Evolutionary conservation across 805 yeast species (phyloP), one percentile per base, ranked within the genome.

Genomic region (Saccharomycopsis lassenensis): DNA sequence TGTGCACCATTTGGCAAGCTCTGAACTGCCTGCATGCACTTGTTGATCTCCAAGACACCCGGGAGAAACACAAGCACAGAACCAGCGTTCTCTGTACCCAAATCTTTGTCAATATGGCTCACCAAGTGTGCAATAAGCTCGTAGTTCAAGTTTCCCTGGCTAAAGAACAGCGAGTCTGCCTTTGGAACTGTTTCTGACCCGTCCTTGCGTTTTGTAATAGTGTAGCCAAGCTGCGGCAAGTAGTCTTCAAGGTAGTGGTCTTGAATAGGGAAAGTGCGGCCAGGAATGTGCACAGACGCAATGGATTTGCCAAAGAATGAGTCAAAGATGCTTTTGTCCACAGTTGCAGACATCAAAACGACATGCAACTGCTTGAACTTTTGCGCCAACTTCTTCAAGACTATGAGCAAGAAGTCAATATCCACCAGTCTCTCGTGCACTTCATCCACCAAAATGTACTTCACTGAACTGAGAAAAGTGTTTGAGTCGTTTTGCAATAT

Each of bases 351-450:
- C 96, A 91, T 89, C 34, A 91, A 63, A 7, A 89, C 67, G 22
- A 89, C 63, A 48, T 74, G 80, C 40, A 87, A 52, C 1, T 72
- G 66, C 0, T 71, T 69, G 36, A 58, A 66, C 33, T 62, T 65
- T 7, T 57, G 50, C 45, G 77, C 48, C 4, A 85, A 58, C 25
- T 67, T 67, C 48, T 83, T 86, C 43, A 89, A 60, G 32, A 89
- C 67, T 35, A 86, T 83, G 35, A 89, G 61, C 25, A 89, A 62
- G 39, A 87, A 75, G 55, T 89, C 97, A 42, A 87, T 75, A 49
- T 89, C 97, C 38, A 87, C 72, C 0, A 95, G 85, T 46, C 97
- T 62, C 57, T 89, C 97, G 54, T 89, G 97, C n/a, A 89, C 97
- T 58, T 89, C 97, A 63, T 89, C 97, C 26, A 89, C 81, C 21